Percentiles rank a stretch among this genome's conserved stretches.
Conservation (phyloP, 495 filamentous ascomycete species). For the Aspergillus heteromorphus region DNA sequence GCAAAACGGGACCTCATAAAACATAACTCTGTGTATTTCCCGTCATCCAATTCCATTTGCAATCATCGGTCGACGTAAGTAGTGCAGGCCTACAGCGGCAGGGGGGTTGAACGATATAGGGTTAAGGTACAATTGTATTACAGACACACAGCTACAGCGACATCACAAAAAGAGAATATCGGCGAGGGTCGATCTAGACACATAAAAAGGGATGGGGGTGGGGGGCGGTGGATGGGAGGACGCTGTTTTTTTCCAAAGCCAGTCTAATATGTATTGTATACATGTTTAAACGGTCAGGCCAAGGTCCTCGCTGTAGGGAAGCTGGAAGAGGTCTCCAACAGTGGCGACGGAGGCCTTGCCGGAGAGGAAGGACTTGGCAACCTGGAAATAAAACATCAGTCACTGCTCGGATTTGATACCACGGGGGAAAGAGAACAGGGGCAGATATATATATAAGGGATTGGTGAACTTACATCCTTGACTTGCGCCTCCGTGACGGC, state of each 20-base stretch:
- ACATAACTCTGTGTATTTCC: neutral
- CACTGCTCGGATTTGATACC: neutral
- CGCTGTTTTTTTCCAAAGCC: conserved; percentile 28
- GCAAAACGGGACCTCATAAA: neutral
- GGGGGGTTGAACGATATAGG: neutral
- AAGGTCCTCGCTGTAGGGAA: conserved; percentile 91
- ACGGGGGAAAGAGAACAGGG: neutral
- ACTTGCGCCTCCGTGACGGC: conserved; percentile 77
- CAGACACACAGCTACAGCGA: conserved; percentile 42
- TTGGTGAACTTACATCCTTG: conserved; percentile 65
- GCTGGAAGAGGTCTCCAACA: conserved; percentile 80
- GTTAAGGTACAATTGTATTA: conserved; percentile 47
- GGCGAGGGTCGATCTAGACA: conserved; percentile 36
- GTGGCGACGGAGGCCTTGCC: conserved; percentile 82
- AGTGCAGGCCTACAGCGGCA: neutral
- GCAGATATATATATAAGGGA: neutral
- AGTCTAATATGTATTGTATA: conserved; percentile 44
- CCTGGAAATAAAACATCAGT: conserved; percentile 41
- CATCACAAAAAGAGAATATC: conserved; percentile 36
- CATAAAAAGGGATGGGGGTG: conserved; percentile 30
- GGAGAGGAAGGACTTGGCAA: conserved; percentile 76
- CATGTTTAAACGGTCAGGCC: conserved; percentile 81
- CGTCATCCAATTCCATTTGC: neutral
- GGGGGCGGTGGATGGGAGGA: no score
- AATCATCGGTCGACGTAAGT: neutral